Conservation (phyloP, 1,284 basidiomycete species). For the Afroboletus lepidellus region DNA sequence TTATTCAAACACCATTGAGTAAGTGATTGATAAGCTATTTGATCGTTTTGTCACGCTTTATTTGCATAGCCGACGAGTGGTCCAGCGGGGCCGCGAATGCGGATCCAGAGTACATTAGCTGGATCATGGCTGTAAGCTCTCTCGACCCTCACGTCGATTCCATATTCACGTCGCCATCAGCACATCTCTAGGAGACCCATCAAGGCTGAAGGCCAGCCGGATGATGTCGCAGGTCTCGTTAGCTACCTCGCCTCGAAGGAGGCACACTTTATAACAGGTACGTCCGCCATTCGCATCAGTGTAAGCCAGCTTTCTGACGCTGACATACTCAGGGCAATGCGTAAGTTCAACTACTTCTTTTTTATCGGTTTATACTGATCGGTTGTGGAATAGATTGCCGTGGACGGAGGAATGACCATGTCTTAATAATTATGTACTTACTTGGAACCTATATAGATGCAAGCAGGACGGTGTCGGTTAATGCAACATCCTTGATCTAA, state of each 20-base stretch:
- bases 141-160: background rate
- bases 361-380: background rate
- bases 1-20: background rate
- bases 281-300: background rate
- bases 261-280: conserved; percentile 21
- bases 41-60: background rate
- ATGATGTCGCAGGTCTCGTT: conserved; percentile 21
- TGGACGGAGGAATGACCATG: conserved; percentile 14
- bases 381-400: conserved; percentile 3
- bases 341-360: conserved; percentile 6
- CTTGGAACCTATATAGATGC: background rate
- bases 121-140: background rate
- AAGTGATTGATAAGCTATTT: background rate
- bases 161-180: background rate
- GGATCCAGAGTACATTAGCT: background rate
- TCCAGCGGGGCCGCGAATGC: background rate
- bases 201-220: conserved; percentile 10
- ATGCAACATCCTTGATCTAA: too few relatives aligned
- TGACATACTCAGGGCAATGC: conserved; percentile 13
- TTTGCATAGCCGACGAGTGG: background rate
- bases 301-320: background rate
- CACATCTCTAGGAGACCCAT: background rate
- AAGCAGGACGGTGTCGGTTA: too few relatives aligned
- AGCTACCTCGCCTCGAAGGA: conserved; percentile 18
- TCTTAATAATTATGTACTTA: conserved; percentile 6